phyloP scores from a whole-genome alignment of 1,139 yeast genomes.

The Schwanniomyces etchellsii region DNA sequence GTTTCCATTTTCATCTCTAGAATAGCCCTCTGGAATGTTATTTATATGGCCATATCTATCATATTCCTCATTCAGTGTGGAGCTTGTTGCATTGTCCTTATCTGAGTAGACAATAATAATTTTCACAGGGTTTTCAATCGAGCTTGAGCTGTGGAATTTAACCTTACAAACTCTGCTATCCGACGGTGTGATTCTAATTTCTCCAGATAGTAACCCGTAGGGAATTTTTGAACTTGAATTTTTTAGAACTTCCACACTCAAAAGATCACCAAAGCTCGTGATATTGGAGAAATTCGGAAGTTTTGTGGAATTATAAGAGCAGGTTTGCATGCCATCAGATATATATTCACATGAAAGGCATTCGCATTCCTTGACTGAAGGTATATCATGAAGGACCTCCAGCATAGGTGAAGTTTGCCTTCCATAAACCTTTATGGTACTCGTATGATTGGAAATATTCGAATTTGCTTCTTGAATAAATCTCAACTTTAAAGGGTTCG shows the following conservation, averaged over 20 bases:
- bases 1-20: slow-evolving; percentile 46
- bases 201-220: slow-evolving; percentile 65
- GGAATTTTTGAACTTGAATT: slow-evolving; percentile 38
- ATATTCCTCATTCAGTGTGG: too few relatives aligned
- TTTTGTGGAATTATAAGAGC: slow-evolving; percentile 38
- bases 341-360: slow-evolving; percentile 27
- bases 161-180: slow-evolving; percentile 63
- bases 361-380: slow-evolving; percentile 45
- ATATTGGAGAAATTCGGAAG: slow-evolving; percentile 38
- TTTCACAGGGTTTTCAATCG: slow-evolving; percentile 50
- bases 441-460: slow-evolving; percentile 16
- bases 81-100: slow-evolving; percentile 5
- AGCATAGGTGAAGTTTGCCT: slow-evolving; percentile 38
- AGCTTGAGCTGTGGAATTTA: slow-evolving; percentile 42
- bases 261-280: slow-evolving; percentile 31
- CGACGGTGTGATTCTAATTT: slow-evolving; percentile 50
- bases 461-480: slow-evolving; percentile 57
- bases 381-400: slow-evolving; percentile 50
- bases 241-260: slow-evolving; percentile 44
- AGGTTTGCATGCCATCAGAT: slow-evolving; percentile 45
- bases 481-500: slow-evolving; percentile 64
- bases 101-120: slow-evolving; percentile 41
- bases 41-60: slow-evolving; percentile 4
- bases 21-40: slow-evolving; percentile 45
- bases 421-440: slow-evolving; percentile 46